Base-by-base conservation (phyloP, 345 rosid species). In the Combretum micranthum region DNA sequence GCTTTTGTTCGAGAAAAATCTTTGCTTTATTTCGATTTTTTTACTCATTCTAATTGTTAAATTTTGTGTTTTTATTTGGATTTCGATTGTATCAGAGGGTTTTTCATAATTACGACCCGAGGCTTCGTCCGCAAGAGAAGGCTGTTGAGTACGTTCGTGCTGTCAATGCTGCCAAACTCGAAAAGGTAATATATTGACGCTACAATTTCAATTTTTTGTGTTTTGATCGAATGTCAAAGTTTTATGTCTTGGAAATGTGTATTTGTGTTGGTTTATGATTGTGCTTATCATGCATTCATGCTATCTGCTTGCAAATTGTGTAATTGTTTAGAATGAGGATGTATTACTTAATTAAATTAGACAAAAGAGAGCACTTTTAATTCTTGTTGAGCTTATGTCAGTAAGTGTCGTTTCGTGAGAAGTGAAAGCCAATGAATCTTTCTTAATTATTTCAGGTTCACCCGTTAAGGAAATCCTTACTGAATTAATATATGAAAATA, bases 121-220 rank as follows among this genome's bases (percentile, higher is more conserved):
- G 56, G 58, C 83, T 93, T 42, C 85, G 96, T 16, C 68, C 94
- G 1, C 87, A 80, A 67, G 97, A 85, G 80, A 93, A 87, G 69
- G 94, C 97, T 0, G 78, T 77, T 3, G 99, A 93, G 60, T 93
- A 93, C 57, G 84, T 80, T 23, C 82, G 97, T 15, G 99, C 96
- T 44, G 79, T 89, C 39, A 89, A 76, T 25, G 96, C 99, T n/a
- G 91, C 97, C 47, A 93, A 93, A 78, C 62, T 93, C 67, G 95
- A 87, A 42, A 89, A 93, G 90, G 97, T 86, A 17, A 19, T 23
- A 39, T 8, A 17, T 46, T 1, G 13, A 50, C 17, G 42, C 22
- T 20, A 16, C 4, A 13, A 55, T 15, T 51, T 11, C 19, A 55
- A 5, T 39, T 10, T 42, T 60, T n/a, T 25, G 25, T 63, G 5